phyloP scores from a whole-genome alignment of 2,329 filamentous ascomycete genomes.

The Alternaria sp. region DNA sequence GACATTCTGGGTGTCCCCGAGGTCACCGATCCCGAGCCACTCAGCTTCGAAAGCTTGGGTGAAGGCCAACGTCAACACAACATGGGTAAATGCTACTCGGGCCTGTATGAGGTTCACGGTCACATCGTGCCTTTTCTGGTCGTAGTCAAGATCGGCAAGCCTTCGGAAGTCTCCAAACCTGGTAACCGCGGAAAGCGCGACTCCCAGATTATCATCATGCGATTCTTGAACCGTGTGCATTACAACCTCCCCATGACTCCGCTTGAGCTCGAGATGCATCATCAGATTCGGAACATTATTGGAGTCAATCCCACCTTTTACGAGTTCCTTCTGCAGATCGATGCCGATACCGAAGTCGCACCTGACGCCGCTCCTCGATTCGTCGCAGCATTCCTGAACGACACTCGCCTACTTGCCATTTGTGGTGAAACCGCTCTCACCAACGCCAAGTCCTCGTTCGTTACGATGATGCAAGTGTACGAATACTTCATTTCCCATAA shows the following conservation, averaged over 20 bases:
- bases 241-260: slow-evolving; percentile 97
- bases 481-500: slow-evolving; percentile 99
- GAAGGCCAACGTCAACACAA: slow-evolving; percentile 98
- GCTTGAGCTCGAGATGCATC: slow-evolving; percentile 96
- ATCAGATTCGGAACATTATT: slow-evolving; percentile 98
- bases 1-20: slow-evolving; percentile 97
- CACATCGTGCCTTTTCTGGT: slow-evolving; percentile 98
- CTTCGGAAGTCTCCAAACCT: slow-evolving; percentile 74
- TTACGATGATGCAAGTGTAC: slow-evolving; percentile 99
- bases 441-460: slow-evolving; percentile 90
- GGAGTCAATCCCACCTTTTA: slow-evolving; percentile 99
- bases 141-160: slow-evolving; percentile 92
- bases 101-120: slow-evolving; percentile 95
- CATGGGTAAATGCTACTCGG: slow-evolving; percentile 98
- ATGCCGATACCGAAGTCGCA: slow-evolving; percentile 94
- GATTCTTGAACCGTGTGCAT: slow-evolving; percentile 98
- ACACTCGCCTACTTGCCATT: slow-evolving; percentile 90
- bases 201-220: slow-evolving; percentile 98
- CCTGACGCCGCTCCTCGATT: slow-evolving; percentile 90
- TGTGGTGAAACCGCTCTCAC: slow-evolving; percentile 94
- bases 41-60: slow-evolving; percentile 95
- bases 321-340: slow-evolving; percentile 94
- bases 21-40: slow-evolving; percentile 89
- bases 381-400: slow-evolving; percentile 87
- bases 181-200: slow-evolving; percentile 99